phyloP scores from a whole-genome alignment of 2,329 filamentous ascomycete genomes.

The Alternaria sp. region DNA sequence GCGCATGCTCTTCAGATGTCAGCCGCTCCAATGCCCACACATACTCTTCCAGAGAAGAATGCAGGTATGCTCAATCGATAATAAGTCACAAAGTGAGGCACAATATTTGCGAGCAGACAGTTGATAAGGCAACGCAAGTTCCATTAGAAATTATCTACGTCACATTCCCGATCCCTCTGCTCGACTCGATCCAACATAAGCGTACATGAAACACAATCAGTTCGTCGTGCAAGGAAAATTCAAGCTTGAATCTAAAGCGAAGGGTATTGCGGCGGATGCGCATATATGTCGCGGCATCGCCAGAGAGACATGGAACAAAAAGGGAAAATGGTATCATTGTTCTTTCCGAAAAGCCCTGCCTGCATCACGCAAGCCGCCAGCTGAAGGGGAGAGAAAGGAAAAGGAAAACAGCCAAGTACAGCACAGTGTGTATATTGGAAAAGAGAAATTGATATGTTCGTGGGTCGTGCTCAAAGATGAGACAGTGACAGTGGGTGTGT shows the following conservation, averaged over 20 bases:
- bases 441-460: background rate
- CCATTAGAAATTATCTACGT: constrained; percentile 6
- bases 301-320: background rate
- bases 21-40: too few species aligned
- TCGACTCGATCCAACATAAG: background rate
- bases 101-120: background rate
- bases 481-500: background rate
- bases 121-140: background rate
- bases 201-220: background rate
- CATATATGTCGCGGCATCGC: background rate
- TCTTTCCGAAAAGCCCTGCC: background rate
- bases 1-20: too few species aligned
- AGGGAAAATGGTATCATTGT: constrained; percentile 5
- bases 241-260: background rate
- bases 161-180: background rate
- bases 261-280: constrained; percentile 1
- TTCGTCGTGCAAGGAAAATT: constrained; percentile 1
- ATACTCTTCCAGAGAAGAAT: too few species aligned
- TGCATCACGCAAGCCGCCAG: background rate
- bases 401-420: background rate
- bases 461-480: background rate
- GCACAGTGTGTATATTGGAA: background rate
- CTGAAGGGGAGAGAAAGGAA: background rate
- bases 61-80: too few species aligned
- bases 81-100: background rate